phyloP scores from a whole-genome alignment of 2,329 filamentous ascomycete species.

The Myriosclerotinia duriaeana region DNA sequence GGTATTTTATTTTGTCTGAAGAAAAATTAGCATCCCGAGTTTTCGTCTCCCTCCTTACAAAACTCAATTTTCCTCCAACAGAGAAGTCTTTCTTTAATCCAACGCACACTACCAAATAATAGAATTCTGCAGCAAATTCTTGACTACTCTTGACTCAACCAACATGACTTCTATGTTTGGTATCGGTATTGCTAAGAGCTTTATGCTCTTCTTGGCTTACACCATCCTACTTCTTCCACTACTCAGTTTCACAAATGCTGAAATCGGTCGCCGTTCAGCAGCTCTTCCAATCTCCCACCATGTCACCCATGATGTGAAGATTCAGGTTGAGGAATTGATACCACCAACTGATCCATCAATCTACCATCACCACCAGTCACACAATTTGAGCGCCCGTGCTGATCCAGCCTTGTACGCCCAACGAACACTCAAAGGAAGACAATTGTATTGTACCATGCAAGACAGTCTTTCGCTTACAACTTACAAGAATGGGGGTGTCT shows the following conservation, averaged over 20 bases:
- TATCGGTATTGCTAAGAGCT: background rate
- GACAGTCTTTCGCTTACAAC: background rate
- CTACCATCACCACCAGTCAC: background rate
- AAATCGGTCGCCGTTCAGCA: background rate
- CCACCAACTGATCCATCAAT: background rate
- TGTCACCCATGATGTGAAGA: background rate
- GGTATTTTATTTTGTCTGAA: background rate
- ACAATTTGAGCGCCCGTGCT: background rate
- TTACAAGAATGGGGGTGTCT: background rate
- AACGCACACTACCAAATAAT: background rate
- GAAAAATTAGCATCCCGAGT: background rate
- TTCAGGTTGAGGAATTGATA: background rate
- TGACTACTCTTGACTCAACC: background rate
- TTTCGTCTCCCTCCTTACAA: background rate
- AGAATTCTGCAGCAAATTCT: background rate
- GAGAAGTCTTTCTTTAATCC: background rate
- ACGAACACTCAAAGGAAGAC: background rate
- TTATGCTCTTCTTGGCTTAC: background rate
- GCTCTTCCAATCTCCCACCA: background rate
- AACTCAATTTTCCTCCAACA: background rate
- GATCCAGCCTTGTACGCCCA: background rate
- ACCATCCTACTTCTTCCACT: background rate
- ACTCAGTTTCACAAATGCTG: background rate
- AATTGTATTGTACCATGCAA: background rate
- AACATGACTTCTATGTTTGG: background rate